Evolutionary conservation across 164 flowering plant genomes (phyloP).

Genomic region (Dillenia turbinata): DNA sequence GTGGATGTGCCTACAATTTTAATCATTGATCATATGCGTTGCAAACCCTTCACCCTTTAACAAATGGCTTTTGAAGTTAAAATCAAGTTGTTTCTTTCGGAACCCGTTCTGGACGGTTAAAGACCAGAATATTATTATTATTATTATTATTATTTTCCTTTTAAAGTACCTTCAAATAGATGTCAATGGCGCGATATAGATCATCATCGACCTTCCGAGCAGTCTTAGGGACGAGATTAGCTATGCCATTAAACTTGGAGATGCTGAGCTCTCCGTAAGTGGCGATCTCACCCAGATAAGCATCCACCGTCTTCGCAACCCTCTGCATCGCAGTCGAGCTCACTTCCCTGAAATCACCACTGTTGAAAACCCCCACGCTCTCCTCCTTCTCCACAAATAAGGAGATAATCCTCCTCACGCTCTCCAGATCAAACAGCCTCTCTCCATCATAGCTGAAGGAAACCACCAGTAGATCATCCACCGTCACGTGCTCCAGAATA

Average conservation of each 20-base stretch:
- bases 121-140: too few species aligned
- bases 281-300: slow-evolving; percentile 77
- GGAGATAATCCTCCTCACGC: slow-evolving; percentile 66
- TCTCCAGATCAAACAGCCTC: slow-evolving; percentile 74
- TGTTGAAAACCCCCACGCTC: slow-evolving; percentile 50
- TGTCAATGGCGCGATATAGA: slow-evolving; percentile 81
- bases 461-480: slow-evolving; percentile 70
- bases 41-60: too few species aligned
- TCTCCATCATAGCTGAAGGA: slow-evolving; percentile 80
- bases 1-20: slow-evolving; percentile 62
- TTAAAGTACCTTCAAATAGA: slow-evolving; percentile 61
- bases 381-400: slow-evolving; percentile 73
- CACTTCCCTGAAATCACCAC: slow-evolving; percentile 37
- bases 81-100: too few species aligned
- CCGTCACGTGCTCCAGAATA: slow-evolving; percentile 66
- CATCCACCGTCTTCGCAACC: slow-evolving; percentile 67
- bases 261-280: slow-evolving; percentile 53
- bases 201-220: slow-evolving; percentile 81
- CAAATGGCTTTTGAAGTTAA: too few species aligned
- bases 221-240: slow-evolving; percentile 61
- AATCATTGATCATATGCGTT: too few species aligned
- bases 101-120: too few species aligned
- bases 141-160: too few species aligned
- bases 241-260: slow-evolving; percentile 85
- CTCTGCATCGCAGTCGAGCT: slow-evolving; percentile 55